A percentile compares a stretch with the other conserved stretches of the same genome.
phyloP scores from a whole-genome alignment of 208 protist species.

The Willaertia magna region DNA sequence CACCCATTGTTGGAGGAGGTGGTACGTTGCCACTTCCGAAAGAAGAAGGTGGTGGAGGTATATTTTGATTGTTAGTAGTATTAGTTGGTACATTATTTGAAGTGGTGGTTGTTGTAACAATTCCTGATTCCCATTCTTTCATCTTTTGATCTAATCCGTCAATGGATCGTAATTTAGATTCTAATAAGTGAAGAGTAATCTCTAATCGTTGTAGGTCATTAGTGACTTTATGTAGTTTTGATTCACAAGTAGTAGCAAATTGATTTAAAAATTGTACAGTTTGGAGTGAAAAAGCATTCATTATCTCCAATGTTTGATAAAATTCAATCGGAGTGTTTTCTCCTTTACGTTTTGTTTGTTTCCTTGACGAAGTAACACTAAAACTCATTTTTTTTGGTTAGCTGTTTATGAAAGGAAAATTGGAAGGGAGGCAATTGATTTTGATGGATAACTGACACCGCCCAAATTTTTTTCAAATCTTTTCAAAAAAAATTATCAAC shows the following conservation, averaged over 20 bases:
- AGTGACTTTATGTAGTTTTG: slow-evolving; percentile 38
- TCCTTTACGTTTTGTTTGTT: no score
- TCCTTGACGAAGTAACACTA: no score
- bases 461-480: no score
- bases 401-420: no score
- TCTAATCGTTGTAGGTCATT: slow-evolving; percentile 46
- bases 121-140: background rate
- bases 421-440: no score
- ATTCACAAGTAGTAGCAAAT: slow-evolving; percentile 54
- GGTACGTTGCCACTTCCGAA: background rate
- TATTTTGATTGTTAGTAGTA: background rate
- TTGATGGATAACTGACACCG: no score
- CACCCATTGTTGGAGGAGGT: background rate
- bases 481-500: no score
- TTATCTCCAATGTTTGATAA: slow-evolving; percentile 40
- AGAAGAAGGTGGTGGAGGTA: background rate
- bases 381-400: no score
- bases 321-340: slow-evolving; percentile 33
- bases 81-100: background rate
- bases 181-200: slow-evolving; percentile 45
- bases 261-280: slow-evolving; percentile 61
- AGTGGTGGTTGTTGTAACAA: background rate
- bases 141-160: slow-evolving; percentile 18
- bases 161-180: slow-evolving; percentile 45
- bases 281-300: slow-evolving; percentile 56